Evolutionary conservation across 192 early-diverging fungal genomes (phyloP).

Genomic region (Umbelopsis isabellina): DNA sequence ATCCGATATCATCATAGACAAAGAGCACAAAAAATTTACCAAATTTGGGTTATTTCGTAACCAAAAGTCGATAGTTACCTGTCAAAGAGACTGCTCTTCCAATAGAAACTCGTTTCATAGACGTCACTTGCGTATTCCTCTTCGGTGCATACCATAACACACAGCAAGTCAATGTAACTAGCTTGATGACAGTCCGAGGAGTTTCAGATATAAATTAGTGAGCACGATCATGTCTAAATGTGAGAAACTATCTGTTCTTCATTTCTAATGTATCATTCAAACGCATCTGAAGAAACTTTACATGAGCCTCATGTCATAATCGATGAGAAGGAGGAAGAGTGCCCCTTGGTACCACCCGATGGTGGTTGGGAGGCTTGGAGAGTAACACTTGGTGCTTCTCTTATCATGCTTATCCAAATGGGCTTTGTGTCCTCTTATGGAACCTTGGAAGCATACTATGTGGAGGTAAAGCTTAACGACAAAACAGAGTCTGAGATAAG

Average conservation of each 20-base stretch:
- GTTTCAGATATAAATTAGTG: not conserved
- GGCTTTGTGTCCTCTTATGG: not conserved
- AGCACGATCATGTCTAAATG: too few relatives aligned
- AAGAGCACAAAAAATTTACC: too few relatives aligned
- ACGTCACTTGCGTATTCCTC: too few relatives aligned
- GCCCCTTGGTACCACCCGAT: not conserved
- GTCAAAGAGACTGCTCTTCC: too few relatives aligned
- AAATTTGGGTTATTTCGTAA: too few relatives aligned
- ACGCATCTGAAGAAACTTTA: not conserved
- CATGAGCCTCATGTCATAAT: not conserved
- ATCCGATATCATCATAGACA: too few relatives aligned
- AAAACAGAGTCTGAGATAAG: not conserved
- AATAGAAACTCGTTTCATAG: too few relatives aligned
- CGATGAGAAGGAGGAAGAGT: not conserved
- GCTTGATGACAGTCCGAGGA: too few relatives aligned
- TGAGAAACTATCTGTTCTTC: not conserved
- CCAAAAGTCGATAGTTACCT: too few relatives aligned
- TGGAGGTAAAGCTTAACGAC: not conserved
- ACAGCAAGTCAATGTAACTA: too few relatives aligned
- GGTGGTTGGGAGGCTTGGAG: not conserved
- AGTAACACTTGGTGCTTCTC: not conserved
- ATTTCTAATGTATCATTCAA: not conserved
- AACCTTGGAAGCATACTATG: not conserved
- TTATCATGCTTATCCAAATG: not conserved
- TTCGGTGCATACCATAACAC: too few relatives aligned